phyloP scores from a whole-genome alignment of 208 protist species.

The Leishmania tropica region DNA sequence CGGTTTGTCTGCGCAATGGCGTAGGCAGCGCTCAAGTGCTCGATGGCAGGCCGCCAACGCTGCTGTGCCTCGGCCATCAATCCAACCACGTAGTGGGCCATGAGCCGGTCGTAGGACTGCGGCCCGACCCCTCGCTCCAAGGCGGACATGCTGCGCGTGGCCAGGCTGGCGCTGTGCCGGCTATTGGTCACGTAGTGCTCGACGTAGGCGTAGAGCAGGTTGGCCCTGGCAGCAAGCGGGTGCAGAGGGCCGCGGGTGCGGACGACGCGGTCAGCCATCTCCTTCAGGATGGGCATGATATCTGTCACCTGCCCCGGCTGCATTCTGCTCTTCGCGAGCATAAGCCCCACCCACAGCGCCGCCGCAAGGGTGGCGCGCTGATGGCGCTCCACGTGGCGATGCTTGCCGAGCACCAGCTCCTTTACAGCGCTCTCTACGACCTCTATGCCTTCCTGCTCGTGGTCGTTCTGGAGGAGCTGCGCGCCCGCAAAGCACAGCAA shows the following conservation, averaged over 20 bases:
- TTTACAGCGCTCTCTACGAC: constrained; percentile 46
- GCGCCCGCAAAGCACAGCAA: constrained; percentile 43
- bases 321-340: constrained; percentile 34
- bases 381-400: constrained; percentile 38
- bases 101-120: constrained; percentile 35
- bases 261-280: constrained; percentile 39
- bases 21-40: constrained; percentile 62
- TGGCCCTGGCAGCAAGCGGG: constrained; percentile 37
- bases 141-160: constrained; percentile 32
- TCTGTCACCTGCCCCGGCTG: constrained; percentile 36
- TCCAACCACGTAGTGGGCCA: constrained; percentile 31
- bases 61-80: constrained; percentile 30
- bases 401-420: constrained; percentile 53
- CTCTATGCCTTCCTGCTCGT: constrained; percentile 34
- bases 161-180: constrained; percentile 38
- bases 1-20: constrained; percentile 42
- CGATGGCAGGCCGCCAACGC: constrained; percentile 49
- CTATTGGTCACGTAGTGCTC: constrained; percentile 20
- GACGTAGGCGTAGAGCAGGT: constrained; percentile 42
- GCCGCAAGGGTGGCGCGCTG: constrained; percentile 43
- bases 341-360: constrained; percentile 46
- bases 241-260: constrained; percentile 49
- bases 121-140: constrained; percentile 33
- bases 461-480: constrained; percentile 39
- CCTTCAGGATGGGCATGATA: constrained; percentile 35